Conservation (phyloP, 192 early-diverging fungal species). For the Lunasporangiospora selenospora region DNA sequence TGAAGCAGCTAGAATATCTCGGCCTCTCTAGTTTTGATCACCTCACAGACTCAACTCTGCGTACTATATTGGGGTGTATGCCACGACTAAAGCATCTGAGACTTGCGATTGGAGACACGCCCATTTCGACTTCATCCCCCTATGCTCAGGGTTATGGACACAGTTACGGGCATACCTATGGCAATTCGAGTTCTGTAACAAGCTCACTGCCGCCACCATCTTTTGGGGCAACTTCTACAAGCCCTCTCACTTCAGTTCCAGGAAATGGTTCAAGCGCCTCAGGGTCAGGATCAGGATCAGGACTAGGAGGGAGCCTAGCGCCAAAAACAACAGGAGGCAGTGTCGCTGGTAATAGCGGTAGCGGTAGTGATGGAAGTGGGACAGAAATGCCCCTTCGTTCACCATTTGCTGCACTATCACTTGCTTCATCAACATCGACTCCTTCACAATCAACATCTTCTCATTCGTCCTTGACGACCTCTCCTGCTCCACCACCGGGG, state of each 20-base stretch:
- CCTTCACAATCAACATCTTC: neutral
- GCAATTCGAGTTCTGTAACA: too few relatives aligned
- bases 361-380: too few relatives aligned
- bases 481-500: neutral
- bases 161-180: too few relatives aligned
- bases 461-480: neutral
- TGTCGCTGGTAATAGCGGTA: too few relatives aligned
- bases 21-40: conserved; percentile 47
- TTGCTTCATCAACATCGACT: conserved; percentile 2
- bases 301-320: too few relatives aligned
- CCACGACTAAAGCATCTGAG: conserved; percentile 32
- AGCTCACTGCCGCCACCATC: too few relatives aligned
- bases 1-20: conserved; percentile 32
- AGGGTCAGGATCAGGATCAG: too few relatives aligned
- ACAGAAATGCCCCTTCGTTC: conserved; percentile 4
- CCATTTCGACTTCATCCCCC: neutral
- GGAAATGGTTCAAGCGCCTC: too few relatives aligned
- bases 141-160: too few relatives aligned
- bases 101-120: conserved; percentile 35
- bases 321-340: too few relatives aligned
- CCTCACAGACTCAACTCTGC: conserved; percentile 33
- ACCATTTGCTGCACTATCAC: conserved; percentile 13
- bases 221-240: too few relatives aligned
- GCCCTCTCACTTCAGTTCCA: too few relatives aligned
- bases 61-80: conserved; percentile 44